phyloP scores from a whole-genome alignment of 176 grass and related monocot species.

The Eremochloa ophiuroides region DNA sequence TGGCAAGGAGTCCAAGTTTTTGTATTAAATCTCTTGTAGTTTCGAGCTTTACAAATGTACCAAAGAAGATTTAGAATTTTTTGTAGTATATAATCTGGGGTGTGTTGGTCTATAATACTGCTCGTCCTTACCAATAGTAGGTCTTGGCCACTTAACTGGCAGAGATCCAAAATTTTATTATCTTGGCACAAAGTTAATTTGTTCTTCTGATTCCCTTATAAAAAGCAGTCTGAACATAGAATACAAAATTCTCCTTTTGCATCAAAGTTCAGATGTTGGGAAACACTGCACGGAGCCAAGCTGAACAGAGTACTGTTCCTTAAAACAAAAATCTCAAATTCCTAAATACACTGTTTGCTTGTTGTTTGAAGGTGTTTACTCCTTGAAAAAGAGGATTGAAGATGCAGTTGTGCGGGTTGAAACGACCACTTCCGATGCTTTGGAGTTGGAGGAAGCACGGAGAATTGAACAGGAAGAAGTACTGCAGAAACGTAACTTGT shows the following conservation, averaged over 20 bases:
- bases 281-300: not conserved
- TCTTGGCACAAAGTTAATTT: not conserved
- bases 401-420: constrained; percentile 68
- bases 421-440: constrained; percentile 43
- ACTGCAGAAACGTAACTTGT: constrained; percentile 47
- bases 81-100: no score
- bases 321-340: not conserved
- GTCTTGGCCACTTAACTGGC: not conserved
- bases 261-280: not conserved
- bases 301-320: not conserved
- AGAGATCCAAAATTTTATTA: not conserved
- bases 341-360: not conserved
- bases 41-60: no score
- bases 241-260: not conserved
- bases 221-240: not conserved
- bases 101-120: no score
- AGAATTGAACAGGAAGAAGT: constrained; percentile 70
- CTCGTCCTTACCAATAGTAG: not conserved
- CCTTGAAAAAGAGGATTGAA: constrained; percentile 81
- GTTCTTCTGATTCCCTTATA: not conserved
- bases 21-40: no score
- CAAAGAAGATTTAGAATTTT: no score
- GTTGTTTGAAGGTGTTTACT: constrained; percentile 60
- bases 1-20: no score
- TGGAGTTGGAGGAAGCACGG: constrained; percentile 73